Conservation (phyloP, 2,329 filamentous ascomycete species). For the Sporothrix variecibatus region DNA sequence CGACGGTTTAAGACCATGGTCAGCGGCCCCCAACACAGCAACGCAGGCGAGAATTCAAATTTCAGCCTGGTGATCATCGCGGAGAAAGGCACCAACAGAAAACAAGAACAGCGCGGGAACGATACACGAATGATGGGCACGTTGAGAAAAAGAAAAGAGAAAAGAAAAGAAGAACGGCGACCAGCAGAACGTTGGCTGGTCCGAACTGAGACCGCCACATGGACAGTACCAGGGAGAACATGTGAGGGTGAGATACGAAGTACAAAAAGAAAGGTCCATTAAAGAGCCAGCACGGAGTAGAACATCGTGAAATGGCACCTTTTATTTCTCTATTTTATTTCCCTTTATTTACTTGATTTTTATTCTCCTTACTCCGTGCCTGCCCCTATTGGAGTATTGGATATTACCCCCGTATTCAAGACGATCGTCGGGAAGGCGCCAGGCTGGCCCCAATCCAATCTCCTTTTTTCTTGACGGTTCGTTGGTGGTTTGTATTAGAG, state of each 20-base stretch:
- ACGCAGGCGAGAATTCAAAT: not conserved
- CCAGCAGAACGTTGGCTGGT: not conserved
- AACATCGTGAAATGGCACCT: not conserved
- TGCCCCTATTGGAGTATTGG: conserved; percentile 6
- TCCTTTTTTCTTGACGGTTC: not conserved
- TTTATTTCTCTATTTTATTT: not conserved
- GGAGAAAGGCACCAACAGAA: not conserved
- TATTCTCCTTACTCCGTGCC: not conserved
- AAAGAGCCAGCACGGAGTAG: too few relatives aligned
- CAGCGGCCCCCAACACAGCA: not conserved
- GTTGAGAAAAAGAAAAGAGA: not conserved
- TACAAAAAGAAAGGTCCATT: too few relatives aligned
- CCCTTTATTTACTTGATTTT: not conserved
- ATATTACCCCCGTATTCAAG: conserved; percentile 15
- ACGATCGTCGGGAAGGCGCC: conserved; percentile 9
- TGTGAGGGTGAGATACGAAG: not conserved
- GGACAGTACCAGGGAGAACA: not conserved
- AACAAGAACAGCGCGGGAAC: not conserved
- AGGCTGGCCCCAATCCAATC: conserved; percentile 13
- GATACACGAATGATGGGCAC: not conserved
- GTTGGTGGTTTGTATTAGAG: too few relatives aligned
- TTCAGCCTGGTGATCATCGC: conserved; percentile 1
- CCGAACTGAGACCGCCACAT: conserved; percentile 3
- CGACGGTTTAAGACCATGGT: not conserved
- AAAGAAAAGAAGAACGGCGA: not conserved